Evolutionary conservation across 1,284 basidiomycete genomes (phyloP), one percentile per base, ranked within the genome.

Genomic region (Leccinum subrobustum): DNA sequence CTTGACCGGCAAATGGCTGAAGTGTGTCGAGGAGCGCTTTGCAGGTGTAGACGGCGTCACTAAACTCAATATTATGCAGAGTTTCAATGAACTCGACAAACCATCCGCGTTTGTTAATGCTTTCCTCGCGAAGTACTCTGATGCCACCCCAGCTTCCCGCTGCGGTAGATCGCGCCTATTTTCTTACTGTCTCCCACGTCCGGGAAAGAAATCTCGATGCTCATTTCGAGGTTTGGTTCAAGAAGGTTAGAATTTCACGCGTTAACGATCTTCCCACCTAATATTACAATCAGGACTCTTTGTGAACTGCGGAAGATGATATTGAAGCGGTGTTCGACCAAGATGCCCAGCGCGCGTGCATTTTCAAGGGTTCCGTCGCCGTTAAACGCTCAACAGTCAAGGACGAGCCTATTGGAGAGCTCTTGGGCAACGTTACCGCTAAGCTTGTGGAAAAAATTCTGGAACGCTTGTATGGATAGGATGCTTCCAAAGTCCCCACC

Each of bases 311-410:
- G 6, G 97, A 99, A 77, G 96, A 99, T 74, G 94, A 27, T 27
- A 27, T 98, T 68, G 96, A 99, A 66, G 96, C 95, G 16, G 95
- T 99, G 48, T 96, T 98, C 69, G 97, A 98, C 77, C 95, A 96
- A 78, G 96, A 97, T 76, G 93, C 96, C 31, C 93, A 99, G 77
- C 91, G 97, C 67, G 96, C 99, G 39, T 97, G 95, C 74, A 96
- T 99, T 70, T 85, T 99, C 55, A 95, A 98, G 77, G 97, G 97
- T 31, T 96, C 96, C 11, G 91, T 99, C 57, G 96, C 96, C 2
- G 94, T 87, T 64, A 95, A 92, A 76, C 89, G 95, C 76, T 88
- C 93, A 16, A 90, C 80, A 56, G 81, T 89, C 70, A 96, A 94
- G 76, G 93, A 98, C 70, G 94, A 97, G 76, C 94, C 96, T 7